phyloP scores from a whole-genome alignment of 2,329 filamentous ascomycete species.

The Ophiocordyceps camponoti-floridani region DNA sequence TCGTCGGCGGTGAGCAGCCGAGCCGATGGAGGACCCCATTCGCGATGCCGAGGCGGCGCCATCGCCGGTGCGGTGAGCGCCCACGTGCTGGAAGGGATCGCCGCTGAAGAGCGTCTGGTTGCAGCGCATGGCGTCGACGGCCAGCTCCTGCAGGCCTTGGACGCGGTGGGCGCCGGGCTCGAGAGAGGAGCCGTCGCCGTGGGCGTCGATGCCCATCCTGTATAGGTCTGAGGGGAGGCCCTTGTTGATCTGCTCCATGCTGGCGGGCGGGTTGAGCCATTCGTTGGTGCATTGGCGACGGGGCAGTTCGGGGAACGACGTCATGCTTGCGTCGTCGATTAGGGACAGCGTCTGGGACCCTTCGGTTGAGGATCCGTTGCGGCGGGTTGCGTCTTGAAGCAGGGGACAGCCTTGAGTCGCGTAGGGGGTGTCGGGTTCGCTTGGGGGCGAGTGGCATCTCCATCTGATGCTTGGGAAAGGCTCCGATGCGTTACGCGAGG shows the following conservation, averaged over 20 bases:
- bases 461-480: background rate
- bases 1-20: constrained; percentile 9
- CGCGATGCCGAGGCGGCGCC: background rate
- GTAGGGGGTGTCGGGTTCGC: background rate
- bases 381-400: background rate
- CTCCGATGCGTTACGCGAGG: background rate
- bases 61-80: background rate
- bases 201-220: constrained; percentile 14
- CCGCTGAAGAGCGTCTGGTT: constrained; percentile 7
- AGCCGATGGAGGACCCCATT: constrained; percentile 8
- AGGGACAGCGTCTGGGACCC: background rate
- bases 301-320: constrained; percentile 15
- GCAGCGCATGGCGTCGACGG: constrained; percentile 2
- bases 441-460: background rate
- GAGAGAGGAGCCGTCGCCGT: constrained; percentile 4
- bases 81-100: constrained; percentile 6
- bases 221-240: constrained; percentile 7
- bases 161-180: background rate
- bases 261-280: constrained; percentile 10
- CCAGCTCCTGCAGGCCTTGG: constrained; percentile 3
- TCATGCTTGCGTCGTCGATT: constrained; percentile 10
- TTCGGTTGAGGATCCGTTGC: background rate
- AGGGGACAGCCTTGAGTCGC: background rate
- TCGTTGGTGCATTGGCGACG: constrained; percentile 15
- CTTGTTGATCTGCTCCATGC: constrained; percentile 4